These are phyloP conservation scores for Quercus alba DNA, from an alignment of 306 rosid genomes.

Conservation along the genomic window DNA sequence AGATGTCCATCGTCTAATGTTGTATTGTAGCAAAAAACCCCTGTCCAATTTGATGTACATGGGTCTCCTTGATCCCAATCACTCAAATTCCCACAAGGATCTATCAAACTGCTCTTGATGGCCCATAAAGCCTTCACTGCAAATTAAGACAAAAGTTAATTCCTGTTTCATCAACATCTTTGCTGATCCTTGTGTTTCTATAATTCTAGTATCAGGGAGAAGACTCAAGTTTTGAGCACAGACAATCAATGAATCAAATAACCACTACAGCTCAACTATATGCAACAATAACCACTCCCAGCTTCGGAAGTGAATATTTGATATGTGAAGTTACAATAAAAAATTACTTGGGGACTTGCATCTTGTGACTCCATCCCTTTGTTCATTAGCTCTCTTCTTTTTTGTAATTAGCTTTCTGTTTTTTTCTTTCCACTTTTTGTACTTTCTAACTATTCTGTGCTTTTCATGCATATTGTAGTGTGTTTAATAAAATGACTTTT, in stretches of 20 bases:
- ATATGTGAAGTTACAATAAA: not conserved
- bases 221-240: not conserved
- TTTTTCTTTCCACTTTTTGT: no score
- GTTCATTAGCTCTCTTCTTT: no score
- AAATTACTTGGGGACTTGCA: not conserved
- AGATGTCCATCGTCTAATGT: conserved; percentile 56
- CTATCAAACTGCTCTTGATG: conserved; percentile 36
- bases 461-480: no score
- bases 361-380: not conserved
- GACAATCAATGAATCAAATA: not conserved
- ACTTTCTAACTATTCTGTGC: no score
- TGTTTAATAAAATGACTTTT: not conserved
- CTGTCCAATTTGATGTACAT: conserved; percentile 58
- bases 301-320: not conserved
- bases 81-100: conserved; percentile 37
- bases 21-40: conserved; percentile 65
- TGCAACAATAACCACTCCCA: not conserved
- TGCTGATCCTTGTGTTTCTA: not conserved
- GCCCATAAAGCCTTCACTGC: conserved; percentile 43
- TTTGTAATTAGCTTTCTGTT: no score
- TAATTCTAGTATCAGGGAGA: not conserved
- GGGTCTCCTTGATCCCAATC: conserved; percentile 56
- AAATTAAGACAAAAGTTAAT: not conserved
- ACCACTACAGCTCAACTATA: not conserved
- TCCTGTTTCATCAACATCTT: not conserved